Evolutionary conservation across 768 basidiomycete species (phyloP), one percentile per base, ranked within the genome.

Genomic region (Amanita subjunquillea): DNA sequence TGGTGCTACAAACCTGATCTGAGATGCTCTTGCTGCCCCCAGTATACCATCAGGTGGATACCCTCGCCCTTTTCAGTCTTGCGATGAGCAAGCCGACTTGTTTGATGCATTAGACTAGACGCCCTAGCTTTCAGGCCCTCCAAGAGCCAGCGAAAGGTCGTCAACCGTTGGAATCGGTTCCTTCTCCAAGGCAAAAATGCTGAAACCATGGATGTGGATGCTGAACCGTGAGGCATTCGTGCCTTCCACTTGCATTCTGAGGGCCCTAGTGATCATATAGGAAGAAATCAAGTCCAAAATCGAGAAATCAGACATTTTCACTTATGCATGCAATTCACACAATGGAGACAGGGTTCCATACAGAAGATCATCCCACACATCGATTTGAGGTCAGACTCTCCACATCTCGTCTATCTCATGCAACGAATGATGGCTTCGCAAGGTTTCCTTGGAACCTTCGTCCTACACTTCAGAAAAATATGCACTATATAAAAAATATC

Each of bases 1-100:
- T 93, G 83, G 67, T 83, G 90, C 60, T 97, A 97, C 66, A 91
- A 89, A 56, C 93, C 93, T 3, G 83, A 94, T 65, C 71, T 94
- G 66, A 76, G 72, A 56, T 64, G 67, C 4, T 85, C 91, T 8
- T 97, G 95, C 63, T 98, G 95, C 63, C 91, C 94, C 0, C 88
- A 92, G 58, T 95, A 96, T 63, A 91, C 95, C 3, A 97, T 97
- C 65, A 89, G 80, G 91, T 87, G 59, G 51, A 72, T 43, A 63
- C 47, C 56, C 47, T 27, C 44, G 23, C 39, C 27, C 55, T 41
- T 56, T 20, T 30, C 30, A 38, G 36, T 22, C 55, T 22, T 51
- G 37, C 53, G 49, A 50, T 27, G 54, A 37, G 9, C 30, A 32
- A 51, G 32, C 32, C 38, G 37, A 17, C 23, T 54, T 50, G 49